These are phyloP conservation scores for Plasmodium falciparum DNA, from an alignment of 169 alveolate genomes.

Conservation along the genomic window DNA sequence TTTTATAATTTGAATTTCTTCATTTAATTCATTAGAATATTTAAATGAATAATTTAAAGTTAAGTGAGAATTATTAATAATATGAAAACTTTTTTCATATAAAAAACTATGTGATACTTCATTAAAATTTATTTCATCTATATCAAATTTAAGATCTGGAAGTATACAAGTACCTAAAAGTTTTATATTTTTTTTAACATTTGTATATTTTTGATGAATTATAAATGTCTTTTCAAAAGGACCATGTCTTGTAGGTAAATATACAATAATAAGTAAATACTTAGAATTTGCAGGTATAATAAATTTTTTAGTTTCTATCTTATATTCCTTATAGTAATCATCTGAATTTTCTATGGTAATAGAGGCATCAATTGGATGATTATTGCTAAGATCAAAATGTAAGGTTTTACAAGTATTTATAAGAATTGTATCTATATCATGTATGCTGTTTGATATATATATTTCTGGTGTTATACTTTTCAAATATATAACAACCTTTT, in stretches of 20 bases:
- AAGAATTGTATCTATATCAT: conserved; percentile 28
- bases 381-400: conserved; percentile 46
- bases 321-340: conserved; percentile 52
- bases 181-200: conserved; percentile 27
- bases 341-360: conserved; percentile 40
- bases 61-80: conserved; percentile 51
- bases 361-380: conserved; percentile 12
- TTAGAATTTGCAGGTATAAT: conserved; percentile 28
- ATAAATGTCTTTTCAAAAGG: conserved; percentile 15
- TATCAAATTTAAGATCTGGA: conserved; percentile 42
- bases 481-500: conserved; percentile 41
- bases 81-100: conserved; percentile 28
- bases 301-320: conserved; percentile 15
- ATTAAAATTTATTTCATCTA: conserved; percentile 51
- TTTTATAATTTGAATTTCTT: conserved; percentile 42
- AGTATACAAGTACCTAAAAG: conserved; percentile 20
- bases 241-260: conserved; percentile 45
- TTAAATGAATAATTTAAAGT: conserved; percentile 36
- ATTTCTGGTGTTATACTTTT: conserved; percentile 69
- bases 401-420: conserved; percentile 29
- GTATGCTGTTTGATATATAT: conserved; percentile 13
- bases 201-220: conserved; percentile 71
- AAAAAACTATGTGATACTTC: conserved; percentile 55
- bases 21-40: conserved; percentile 45
- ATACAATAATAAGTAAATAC: conserved; percentile 14